phyloP scores from a whole-genome alignment of 116 monocot species.

The Trichopus zeylanicus region DNA sequence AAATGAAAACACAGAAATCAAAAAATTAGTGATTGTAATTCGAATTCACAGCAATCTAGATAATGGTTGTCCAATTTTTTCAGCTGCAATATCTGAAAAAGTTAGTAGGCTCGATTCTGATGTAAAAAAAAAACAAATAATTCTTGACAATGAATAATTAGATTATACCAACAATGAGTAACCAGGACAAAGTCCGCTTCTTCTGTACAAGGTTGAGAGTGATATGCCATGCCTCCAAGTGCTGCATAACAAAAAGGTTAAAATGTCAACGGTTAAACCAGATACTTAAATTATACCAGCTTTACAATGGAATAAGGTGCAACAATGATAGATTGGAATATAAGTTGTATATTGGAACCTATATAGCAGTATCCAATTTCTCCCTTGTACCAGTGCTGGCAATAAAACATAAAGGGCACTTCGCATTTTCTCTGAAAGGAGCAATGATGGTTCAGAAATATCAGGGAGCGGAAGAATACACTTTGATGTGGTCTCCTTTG shows the following conservation, averaged over 20 bases:
- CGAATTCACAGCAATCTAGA: too few relatives aligned
- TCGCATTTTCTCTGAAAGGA: conserved; percentile 65
- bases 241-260: conserved; percentile 30
- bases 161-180: conserved; percentile 64
- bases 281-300: neutral
- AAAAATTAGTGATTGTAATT: too few relatives aligned
- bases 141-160: neutral
- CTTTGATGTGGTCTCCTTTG: conserved; percentile 15
- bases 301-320: neutral
- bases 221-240: conserved; percentile 98
- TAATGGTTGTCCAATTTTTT: too few relatives aligned
- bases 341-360: conserved; percentile 39
- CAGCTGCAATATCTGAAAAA: too few relatives aligned
- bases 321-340: neutral
- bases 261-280: neutral
- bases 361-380: conserved; percentile 83
- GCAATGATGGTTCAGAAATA: conserved; percentile 82
- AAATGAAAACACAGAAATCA: too few relatives aligned
- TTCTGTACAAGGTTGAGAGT: conserved; percentile 83
- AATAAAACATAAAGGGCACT: conserved; percentile 59
- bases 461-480: conserved; percentile 37
- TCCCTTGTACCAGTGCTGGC: conserved; percentile 67
- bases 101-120: too few relatives aligned
- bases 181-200: conserved; percentile 87
- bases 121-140: too few relatives aligned